These are phyloP conservation scores for Scheffersomyces cryptocercus DNA, from an alignment of 1,139 yeast species.

Conservation along the genomic window DNA sequence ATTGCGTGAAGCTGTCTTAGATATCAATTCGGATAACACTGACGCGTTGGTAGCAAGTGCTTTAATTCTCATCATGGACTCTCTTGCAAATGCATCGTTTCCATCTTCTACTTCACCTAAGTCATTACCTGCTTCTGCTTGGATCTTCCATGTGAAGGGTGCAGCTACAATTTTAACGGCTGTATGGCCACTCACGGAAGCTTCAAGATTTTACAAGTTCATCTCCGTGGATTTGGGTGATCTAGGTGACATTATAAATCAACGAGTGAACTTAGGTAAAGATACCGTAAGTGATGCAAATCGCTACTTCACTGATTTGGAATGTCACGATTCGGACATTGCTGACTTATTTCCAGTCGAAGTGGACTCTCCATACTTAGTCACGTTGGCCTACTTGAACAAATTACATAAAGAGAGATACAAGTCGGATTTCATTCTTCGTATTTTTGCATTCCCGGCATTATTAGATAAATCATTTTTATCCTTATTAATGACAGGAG, in stretches of 20 bases:
- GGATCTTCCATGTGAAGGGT: conserved; percentile 97
- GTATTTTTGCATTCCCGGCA: conserved; percentile 94
- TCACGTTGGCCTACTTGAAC: conserved; percentile 83
- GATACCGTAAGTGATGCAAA: conserved; percentile 18
- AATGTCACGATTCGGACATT: conserved; percentile 85
- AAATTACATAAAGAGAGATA: conserved; percentile 80
- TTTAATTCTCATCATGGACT: conserved; percentile 83
- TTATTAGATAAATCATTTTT: conserved; percentile 77
- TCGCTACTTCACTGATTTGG: conserved; percentile 56
- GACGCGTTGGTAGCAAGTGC: conserved; percentile 95
- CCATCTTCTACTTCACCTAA: conserved; percentile 63
- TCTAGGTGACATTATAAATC: conserved; percentile 75
- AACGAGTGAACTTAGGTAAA: conserved; percentile 28
- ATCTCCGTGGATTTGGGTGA: conserved; percentile 82
- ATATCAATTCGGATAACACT: conserved; percentile 80
- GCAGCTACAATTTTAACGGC: conserved; percentile 94
- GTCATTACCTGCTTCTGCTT: conserved; percentile 86
- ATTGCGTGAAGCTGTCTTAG: conserved; percentile 80
- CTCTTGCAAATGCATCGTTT: conserved; percentile 87
- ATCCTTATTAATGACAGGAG: conserved; percentile 78
- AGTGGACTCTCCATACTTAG: conserved; percentile 78
- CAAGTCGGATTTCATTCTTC: conserved; percentile 79
- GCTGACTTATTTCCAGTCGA: conserved; percentile 85
- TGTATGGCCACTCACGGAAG: conserved; percentile 88
- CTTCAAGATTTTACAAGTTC: conserved; percentile 70